Evolutionary conservation across 2,329 filamentous ascomycete species (phyloP).

Genomic region (Cadophora sp.): DNA sequence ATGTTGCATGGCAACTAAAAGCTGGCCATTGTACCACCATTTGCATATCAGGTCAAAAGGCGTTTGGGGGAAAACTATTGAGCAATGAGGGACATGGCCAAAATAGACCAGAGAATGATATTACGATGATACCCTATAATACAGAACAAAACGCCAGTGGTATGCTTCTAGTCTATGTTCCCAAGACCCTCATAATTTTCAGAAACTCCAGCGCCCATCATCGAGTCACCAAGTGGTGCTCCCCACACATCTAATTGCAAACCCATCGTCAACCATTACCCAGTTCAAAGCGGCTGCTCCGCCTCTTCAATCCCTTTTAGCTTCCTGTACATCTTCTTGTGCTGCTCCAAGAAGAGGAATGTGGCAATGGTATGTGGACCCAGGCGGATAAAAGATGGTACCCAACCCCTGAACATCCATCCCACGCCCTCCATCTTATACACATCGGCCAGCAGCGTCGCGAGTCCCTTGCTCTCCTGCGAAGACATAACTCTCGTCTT

Average conservation of each 20-base stretch:
- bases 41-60: constrained; percentile 31
- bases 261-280: constrained; percentile 13
- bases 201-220: constrained; percentile 16
- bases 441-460: constrained; percentile 68
- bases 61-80: constrained; percentile 31
- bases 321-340: constrained; percentile 77
- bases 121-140: constrained; percentile 37
- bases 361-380: constrained; percentile 86
- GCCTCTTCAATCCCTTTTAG: constrained; percentile 46
- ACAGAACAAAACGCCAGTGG: constrained; percentile 30
- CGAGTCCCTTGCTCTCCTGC: constrained; percentile 59
- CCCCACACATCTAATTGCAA: constrained; percentile 9
- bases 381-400: constrained; percentile 73
- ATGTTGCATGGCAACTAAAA: neutral
- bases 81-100: constrained; percentile 17
- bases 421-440: constrained; percentile 73
- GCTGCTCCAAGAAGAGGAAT: constrained; percentile 85
- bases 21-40: constrained; percentile 30
- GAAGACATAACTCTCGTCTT: constrained; percentile 89
- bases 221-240: constrained; percentile 11
- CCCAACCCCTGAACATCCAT: constrained; percentile 93
- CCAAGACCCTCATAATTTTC: constrained; percentile 26
- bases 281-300: constrained; percentile 22
- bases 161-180: constrained; percentile 37
- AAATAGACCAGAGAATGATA: constrained; percentile 33